These are phyloP conservation scores for Moesziomyces aphidis DNA, from an alignment of 1,284 basidiomycete species.

Conservation along the genomic window DNA sequence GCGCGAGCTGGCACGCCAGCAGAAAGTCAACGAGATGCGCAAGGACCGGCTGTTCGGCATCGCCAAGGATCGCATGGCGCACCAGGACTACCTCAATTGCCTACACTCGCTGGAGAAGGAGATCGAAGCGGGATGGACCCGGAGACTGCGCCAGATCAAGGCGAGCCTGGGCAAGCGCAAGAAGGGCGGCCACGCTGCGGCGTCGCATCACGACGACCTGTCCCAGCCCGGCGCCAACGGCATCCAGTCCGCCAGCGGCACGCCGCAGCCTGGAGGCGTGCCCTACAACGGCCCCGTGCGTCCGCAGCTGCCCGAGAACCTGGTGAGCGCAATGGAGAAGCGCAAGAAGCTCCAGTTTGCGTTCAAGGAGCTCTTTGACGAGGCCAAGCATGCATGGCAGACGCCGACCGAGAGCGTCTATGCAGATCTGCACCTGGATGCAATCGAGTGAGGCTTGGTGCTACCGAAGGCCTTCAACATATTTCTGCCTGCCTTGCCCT, in stretches of 20 bases:
- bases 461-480: background rate
- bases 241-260: slow-evolving; percentile 27
- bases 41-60: slow-evolving; percentile 79
- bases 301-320: slow-evolving; percentile 58
- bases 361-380: slow-evolving; percentile 62
- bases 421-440: slow-evolving; percentile 39
- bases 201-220: slow-evolving; percentile 32
- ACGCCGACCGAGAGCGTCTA: slow-evolving; percentile 57
- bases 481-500: no score
- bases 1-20: slow-evolving; percentile 79
- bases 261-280: slow-evolving; percentile 27
- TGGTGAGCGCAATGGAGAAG: slow-evolving; percentile 57
- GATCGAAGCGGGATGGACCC: slow-evolving; percentile 64
- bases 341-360: slow-evolving; percentile 54
- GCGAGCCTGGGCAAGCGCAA: slow-evolving; percentile 63
- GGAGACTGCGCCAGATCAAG: slow-evolving; percentile 63
- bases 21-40: slow-evolving; percentile 83
- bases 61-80: slow-evolving; percentile 87
- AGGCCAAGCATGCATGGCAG: slow-evolving; percentile 50
- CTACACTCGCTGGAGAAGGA: slow-evolving; percentile 64
- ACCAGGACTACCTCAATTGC: slow-evolving; percentile 72
- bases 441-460: slow-evolving; percentile 22
- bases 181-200: slow-evolving; percentile 38
- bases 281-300: slow-evolving; percentile 52
- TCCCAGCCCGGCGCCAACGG: slow-evolving; percentile 33